Evolutionary conservation across 805 yeast species (phyloP).

Genomic region (Ogataea ganodermae): DNA sequence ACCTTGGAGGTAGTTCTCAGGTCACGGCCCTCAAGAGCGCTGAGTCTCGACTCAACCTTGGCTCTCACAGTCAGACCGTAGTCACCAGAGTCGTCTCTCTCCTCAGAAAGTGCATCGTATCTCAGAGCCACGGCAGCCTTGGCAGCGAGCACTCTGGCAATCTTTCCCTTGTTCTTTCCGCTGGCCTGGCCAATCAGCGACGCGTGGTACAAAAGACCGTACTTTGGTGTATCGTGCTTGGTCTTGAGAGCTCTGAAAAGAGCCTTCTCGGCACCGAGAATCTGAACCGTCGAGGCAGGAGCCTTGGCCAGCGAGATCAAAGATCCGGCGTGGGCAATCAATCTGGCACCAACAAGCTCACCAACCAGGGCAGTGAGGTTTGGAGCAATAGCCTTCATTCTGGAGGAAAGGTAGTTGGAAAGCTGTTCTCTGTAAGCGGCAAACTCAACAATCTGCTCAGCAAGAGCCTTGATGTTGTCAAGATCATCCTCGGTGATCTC

Average conservation of each 20-base stretch:
- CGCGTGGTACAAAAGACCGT: conserved; percentile 96
- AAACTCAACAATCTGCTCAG: conserved; percentile 94
- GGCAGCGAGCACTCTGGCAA: conserved; percentile 98
- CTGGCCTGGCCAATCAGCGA: conserved; percentile 97
- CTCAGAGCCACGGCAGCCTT: conserved; percentile 96
- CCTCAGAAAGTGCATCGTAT: conserved; percentile 96
- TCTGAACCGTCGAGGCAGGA: conserved; percentile 98
- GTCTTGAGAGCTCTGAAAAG: conserved; percentile 98
- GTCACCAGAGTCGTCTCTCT: conserved; percentile 93
- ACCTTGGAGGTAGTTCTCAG: conserved; percentile 85
- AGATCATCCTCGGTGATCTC: conserved; percentile 93
- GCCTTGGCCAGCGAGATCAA: conserved; percentile 93
- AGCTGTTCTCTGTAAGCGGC: conserved; percentile 96
- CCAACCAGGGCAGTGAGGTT: conserved; percentile 94
- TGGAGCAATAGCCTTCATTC: conserved; percentile 99
- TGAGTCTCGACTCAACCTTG: conserved; percentile 91
- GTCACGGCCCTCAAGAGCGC: conserved; percentile 96
- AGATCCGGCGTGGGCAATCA: conserved; percentile 97
- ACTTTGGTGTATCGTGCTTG: conserved; percentile 97
- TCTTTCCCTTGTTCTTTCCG: conserved; percentile 97
- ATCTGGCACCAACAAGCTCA: conserved; percentile 97
- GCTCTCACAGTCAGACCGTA: conserved; percentile 89
- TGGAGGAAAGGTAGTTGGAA: conserved; percentile 83
- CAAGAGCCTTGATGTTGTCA: conserved; percentile 83
- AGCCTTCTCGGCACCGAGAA: conserved; percentile 98